Evolutionary conservation across 2,329 filamentous ascomycete species (phyloP).

Genomic region (Cercospora nicotianae): DNA sequence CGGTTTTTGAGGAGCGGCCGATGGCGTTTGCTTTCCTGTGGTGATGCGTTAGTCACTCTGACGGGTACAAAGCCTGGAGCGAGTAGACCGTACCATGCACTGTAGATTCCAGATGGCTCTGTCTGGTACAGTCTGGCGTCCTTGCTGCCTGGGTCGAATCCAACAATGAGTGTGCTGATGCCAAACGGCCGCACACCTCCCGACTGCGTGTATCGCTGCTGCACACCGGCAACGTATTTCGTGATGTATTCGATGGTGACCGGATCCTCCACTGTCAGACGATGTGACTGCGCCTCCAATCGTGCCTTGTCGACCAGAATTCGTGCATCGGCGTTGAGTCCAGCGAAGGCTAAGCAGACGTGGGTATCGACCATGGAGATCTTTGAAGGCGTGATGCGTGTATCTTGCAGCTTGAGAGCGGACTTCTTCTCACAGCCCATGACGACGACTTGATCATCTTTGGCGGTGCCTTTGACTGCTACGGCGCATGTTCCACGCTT

Average conservation of each 20-base stretch:
- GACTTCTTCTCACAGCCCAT: conserved; percentile 98
- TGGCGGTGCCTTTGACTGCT: conserved; percentile 87
- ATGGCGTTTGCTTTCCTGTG: conserved; percentile 98
- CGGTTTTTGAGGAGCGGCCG: conserved; percentile 96
- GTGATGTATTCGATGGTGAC: conserved; percentile 99
- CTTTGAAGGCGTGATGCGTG: conserved; percentile 97
- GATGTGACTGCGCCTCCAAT: conserved; percentile 94
- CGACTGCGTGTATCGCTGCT: conserved; percentile 98
- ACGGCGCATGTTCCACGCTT: conserved; percentile 99
- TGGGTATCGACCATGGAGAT: conserved; percentile 95
- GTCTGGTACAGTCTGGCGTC: conserved; percentile 93
- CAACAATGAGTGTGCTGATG: conserved; percentile 95
- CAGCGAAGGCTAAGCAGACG: conserved; percentile 94
- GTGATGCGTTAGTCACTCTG: conserved; percentile 21
- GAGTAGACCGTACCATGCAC: conserved; percentile 76
- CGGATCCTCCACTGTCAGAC: conserved; percentile 94
- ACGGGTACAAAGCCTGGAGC: conserved; percentile 5
- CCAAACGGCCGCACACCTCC: conserved; percentile 98
- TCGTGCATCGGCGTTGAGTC: conserved; percentile 94
- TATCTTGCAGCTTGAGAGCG: conserved; percentile 99
- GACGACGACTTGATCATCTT: conserved; percentile 66
- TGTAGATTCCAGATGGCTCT: conserved; percentile 99
- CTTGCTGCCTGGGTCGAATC: conserved; percentile 93
- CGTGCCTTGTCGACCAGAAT: conserved; percentile 98
- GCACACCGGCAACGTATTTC: conserved; percentile 95